These are phyloP conservation scores for Mycena chlorophos DNA, from an alignment of 768 basidiomycete genomes.

Conservation along the genomic window DNA sequence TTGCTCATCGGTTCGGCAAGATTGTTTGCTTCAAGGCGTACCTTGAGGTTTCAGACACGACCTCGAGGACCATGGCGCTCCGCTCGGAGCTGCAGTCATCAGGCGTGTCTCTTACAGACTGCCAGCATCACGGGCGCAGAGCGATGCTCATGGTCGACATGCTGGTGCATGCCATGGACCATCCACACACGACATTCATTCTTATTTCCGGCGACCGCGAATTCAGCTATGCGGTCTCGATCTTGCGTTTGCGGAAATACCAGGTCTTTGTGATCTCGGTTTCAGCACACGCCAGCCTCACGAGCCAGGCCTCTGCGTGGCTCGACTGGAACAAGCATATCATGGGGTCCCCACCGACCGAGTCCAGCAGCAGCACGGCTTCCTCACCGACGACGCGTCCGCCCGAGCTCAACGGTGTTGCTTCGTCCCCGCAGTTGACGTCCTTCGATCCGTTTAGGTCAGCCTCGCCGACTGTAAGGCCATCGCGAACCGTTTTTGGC, in stretches of 20 bases:
- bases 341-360: slow-evolving; percentile 23
- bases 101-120: slow-evolving; percentile 45
- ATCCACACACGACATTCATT: slow-evolving; percentile 54
- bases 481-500: not conserved
- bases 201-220: slow-evolving; percentile 67
- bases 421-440: not conserved
- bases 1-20: slow-evolving; percentile 51
- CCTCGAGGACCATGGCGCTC: slow-evolving; percentile 35
- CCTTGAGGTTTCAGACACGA: slow-evolving; percentile 43
- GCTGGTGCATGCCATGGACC: slow-evolving; percentile 66
- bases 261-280: slow-evolving; percentile 53
- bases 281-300: slow-evolving; percentile 44
- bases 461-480: not conserved
- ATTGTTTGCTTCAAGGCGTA: slow-evolving; percentile 59
- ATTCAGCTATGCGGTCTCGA: slow-evolving; percentile 63
- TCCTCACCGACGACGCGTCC: slow-evolving; percentile 8
- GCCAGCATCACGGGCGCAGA: slow-evolving; percentile 38
- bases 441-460: not conserved
- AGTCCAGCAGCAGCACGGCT: not conserved
- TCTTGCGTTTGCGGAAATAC: slow-evolving; percentile 54
- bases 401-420: not conserved
- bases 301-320: slow-evolving; percentile 52
- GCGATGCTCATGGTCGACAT: slow-evolving; percentile 63
- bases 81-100: slow-evolving; percentile 50
- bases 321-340: slow-evolving; percentile 51